phyloP scores from a whole-genome alignment of 306 rosid species.

The Potentilla sterilis region DNA sequence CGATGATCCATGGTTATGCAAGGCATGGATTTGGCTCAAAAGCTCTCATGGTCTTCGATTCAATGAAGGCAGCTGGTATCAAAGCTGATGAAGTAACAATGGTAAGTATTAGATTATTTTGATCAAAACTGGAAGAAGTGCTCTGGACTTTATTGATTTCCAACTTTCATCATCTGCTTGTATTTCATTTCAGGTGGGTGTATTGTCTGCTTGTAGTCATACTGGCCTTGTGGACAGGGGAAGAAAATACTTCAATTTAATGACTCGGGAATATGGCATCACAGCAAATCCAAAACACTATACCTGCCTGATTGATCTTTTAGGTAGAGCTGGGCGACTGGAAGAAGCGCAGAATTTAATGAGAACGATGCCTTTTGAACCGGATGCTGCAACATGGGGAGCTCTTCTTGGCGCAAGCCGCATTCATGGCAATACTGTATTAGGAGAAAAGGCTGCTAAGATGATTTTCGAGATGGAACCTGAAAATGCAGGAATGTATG shows the following conservation, averaged over 20 bases:
- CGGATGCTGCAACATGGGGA: too few species aligned
- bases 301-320: too few species aligned
- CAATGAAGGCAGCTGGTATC: slow-evolving; percentile 53
- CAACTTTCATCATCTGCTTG: slow-evolving; percentile 2
- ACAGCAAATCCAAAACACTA: neutral
- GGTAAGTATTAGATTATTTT: slow-evolving; percentile 36
- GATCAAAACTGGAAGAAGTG: neutral
- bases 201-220: slow-evolving; percentile 82
- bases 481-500: too few species aligned
- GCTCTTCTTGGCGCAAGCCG: too few species aligned
- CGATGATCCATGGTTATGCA: slow-evolving; percentile 72
- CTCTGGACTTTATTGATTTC: neutral
- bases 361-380: too few species aligned
- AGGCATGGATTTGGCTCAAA: slow-evolving; percentile 81
- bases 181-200: slow-evolving; percentile 63
- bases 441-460: too few species aligned
- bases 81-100: slow-evolving; percentile 71
- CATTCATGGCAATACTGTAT: too few species aligned
- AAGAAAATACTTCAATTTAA: slow-evolving; percentile 56
- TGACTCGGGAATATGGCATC: slow-evolving; percentile 54
- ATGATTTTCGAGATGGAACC: too few species aligned
- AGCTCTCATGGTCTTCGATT: slow-evolving; percentile 61
- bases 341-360: too few species aligned
- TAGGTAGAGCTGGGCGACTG: too few species aligned
- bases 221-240: slow-evolving; percentile 69